Percentiles rank a stretch among this genome's conserved stretches.
phyloP scores from a whole-genome alignment of 148 eudicot species.

The Vaccinium darrowii region DNA sequence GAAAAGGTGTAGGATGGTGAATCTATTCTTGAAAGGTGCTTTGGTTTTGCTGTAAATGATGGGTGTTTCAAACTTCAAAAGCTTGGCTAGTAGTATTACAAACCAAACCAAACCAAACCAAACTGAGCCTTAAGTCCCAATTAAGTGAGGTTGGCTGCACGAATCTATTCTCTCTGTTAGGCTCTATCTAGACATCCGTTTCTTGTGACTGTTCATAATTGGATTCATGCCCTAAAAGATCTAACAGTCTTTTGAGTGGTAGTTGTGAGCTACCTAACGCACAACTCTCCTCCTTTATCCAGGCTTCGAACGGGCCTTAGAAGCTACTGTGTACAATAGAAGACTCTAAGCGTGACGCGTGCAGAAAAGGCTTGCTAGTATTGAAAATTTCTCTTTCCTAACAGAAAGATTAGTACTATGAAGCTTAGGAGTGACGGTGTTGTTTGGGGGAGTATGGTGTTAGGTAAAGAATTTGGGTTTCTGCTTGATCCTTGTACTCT shows the following conservation, averaged over 20 bases:
- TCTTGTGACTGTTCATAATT: not conserved
- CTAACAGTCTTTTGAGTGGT: not conserved
- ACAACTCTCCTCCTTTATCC: not conserved
- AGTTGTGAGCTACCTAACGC: not conserved
- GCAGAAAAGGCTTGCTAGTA: slow-evolving; percentile 14
- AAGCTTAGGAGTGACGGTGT: not conserved
- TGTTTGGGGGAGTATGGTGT: not conserved
- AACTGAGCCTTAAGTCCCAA: not conserved
- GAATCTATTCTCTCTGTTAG: not conserved
- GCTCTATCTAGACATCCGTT: not conserved
- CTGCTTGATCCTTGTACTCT: not conserved
- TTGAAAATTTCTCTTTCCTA: not conserved
- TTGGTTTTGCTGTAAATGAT: not conserved
- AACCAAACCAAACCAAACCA: not conserved
- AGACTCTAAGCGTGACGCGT: not conserved
- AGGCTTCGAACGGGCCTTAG: not conserved
- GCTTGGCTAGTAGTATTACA: slow-evolving; percentile 20
- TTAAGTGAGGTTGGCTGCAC: not conserved
- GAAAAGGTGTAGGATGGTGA: slow-evolving; percentile 16
- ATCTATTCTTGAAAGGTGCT: slow-evolving; percentile 21
- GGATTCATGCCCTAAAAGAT: not conserved
- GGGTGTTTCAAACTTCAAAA: slow-evolving; percentile 33
- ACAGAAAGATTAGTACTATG: not conserved
- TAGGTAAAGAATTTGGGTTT: not conserved
- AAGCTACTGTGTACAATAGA: not conserved